A percentile compares a stretch with the other conserved stretches of the same genome.
phyloP scores from a whole-genome alignment of 805 yeast genomes.

The Barnettozyma populi region DNA sequence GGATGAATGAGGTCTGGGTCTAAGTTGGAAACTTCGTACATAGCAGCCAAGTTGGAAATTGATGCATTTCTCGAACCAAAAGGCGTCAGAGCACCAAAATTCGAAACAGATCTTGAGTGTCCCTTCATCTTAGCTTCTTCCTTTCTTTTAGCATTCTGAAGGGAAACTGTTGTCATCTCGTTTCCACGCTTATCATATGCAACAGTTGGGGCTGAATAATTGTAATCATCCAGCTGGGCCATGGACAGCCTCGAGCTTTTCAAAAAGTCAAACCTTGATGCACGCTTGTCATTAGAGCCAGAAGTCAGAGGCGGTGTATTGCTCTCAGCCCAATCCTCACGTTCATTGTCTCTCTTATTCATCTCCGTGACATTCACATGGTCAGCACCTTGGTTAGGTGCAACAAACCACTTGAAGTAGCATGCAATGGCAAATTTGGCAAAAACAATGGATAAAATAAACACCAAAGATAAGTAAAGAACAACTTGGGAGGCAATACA shows the following conservation, averaged over 20 bases:
- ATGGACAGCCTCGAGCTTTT: constrained; percentile 32
- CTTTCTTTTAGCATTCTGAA: constrained; percentile 43
- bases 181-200: constrained; percentile 19
- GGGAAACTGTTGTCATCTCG: constrained; percentile 52
- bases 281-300: constrained; percentile 28
- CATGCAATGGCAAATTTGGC: constrained; percentile 81
- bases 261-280: constrained; percentile 30
- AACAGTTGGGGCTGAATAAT: constrained; percentile 6
- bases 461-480: constrained; percentile 71
- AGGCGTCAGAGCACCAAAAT: constrained; percentile 13
- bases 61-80: constrained; percentile 24
- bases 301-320: constrained; percentile 46
- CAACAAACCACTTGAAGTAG: constrained; percentile 79
- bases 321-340: constrained; percentile 85
- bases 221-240: constrained; percentile 15
- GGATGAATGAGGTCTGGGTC: constrained; percentile 61
- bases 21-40: constrained; percentile 37
- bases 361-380: constrained; percentile 51
- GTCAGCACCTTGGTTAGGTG: constrained; percentile 78
- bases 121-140: constrained; percentile 9
- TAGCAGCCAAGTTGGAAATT: constrained; percentile 19
- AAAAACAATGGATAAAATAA: constrained; percentile 75
- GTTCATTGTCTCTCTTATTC: constrained; percentile 56
- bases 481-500: constrained; percentile 90
- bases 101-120: constrained; percentile 13